phyloP scores from a whole-genome alignment of 345 rosid genomes.

The Lepidium didymum region DNA sequence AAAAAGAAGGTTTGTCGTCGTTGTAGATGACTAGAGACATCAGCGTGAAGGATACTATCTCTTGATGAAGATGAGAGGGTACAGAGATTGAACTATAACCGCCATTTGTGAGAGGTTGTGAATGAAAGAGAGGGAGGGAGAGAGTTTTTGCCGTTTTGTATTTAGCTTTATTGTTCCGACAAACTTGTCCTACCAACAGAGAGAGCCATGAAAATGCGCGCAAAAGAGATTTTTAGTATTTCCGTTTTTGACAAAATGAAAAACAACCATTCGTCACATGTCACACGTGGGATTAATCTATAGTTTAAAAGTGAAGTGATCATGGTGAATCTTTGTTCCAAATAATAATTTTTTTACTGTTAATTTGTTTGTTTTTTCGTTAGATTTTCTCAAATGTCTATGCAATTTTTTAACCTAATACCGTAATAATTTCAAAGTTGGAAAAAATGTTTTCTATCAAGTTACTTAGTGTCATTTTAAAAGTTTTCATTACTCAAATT shows the following conservation, averaged over 20 bases:
- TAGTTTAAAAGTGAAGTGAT: not conserved
- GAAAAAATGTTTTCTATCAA: no score
- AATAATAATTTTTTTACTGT: no score
- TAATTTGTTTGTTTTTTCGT: no score
- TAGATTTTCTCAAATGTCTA: no score
- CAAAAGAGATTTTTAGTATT: not conserved
- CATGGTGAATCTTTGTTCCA: not conserved
- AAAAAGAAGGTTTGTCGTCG: not conserved
- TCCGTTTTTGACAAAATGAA: not conserved
- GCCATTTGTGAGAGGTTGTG: constrained; percentile 5
- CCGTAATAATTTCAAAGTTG: no score
- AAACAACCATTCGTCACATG: not conserved
- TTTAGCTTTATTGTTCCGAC: not conserved
- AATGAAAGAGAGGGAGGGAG: no score
- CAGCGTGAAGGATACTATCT: not conserved
- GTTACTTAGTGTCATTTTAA: no score
- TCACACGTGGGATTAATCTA: not conserved
- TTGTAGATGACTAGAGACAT: not conserved
- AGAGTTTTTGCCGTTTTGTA: not conserved
- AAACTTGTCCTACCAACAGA: not conserved
- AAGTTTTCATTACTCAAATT: no score
- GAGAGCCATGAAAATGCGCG: constrained; percentile 8
- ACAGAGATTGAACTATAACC: not conserved
- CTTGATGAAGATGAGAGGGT: not conserved
- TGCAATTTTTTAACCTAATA: no score